Percentiles rank a stretch among this genome's conserved stretches.
Evolutionary conservation across 441 rosid species (phyloP).

Genomic region (Caryocar brasiliense): DNA sequence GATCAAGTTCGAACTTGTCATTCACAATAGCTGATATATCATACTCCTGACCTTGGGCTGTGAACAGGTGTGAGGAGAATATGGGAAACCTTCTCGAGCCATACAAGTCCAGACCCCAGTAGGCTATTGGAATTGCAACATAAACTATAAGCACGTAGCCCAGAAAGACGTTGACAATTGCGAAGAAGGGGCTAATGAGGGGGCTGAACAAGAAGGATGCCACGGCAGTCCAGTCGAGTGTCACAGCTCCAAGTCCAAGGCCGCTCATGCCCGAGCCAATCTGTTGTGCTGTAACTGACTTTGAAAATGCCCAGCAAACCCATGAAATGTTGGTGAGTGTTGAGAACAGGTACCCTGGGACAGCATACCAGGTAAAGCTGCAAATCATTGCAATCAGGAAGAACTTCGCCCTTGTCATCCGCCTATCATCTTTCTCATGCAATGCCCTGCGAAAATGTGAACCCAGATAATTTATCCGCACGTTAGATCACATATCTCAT

Average conservation of each 20-base stretch:
- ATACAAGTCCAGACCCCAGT: slow-evolving; percentile 30
- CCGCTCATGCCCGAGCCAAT: slow-evolving; percentile 35
- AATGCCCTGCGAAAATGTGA: slow-evolving; percentile 28
- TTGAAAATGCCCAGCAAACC: slow-evolving; percentile 33
- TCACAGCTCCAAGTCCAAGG: slow-evolving; percentile 33
- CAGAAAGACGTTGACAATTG: slow-evolving; percentile 23
- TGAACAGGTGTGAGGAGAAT: slow-evolving; percentile 22
- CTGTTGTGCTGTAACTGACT: slow-evolving; percentile 30
- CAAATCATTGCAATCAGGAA: slow-evolving; percentile 25
- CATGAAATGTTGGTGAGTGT: slow-evolving; percentile 35
- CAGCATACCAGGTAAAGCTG: slow-evolving; percentile 32
- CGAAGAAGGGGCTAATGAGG: slow-evolving; percentile 38
- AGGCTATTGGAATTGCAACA: slow-evolving; percentile 21
- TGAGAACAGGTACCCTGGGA: slow-evolving; percentile 34
- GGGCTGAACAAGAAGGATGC: slow-evolving; percentile 25
- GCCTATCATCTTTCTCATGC: slow-evolving; percentile 33
- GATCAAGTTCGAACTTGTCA: slow-evolving; percentile 15
- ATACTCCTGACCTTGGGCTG: slow-evolving; percentile 13
- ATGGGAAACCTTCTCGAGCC: slow-evolving; percentile 35
- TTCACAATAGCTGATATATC: slow-evolving; percentile 15
- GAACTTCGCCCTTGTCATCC: slow-evolving; percentile 38
- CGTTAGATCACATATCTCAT: too few relatives aligned
- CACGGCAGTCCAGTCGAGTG: slow-evolving; percentile 35
- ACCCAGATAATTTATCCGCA: too few relatives aligned
- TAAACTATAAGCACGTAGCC: slow-evolving; percentile 30